Percentiles rank a stretch among this genome's conserved stretches.
Evolutionary conservation across 202 grass and related monocot species (phyloP).

Genomic region (Panicum virgatum): DNA sequence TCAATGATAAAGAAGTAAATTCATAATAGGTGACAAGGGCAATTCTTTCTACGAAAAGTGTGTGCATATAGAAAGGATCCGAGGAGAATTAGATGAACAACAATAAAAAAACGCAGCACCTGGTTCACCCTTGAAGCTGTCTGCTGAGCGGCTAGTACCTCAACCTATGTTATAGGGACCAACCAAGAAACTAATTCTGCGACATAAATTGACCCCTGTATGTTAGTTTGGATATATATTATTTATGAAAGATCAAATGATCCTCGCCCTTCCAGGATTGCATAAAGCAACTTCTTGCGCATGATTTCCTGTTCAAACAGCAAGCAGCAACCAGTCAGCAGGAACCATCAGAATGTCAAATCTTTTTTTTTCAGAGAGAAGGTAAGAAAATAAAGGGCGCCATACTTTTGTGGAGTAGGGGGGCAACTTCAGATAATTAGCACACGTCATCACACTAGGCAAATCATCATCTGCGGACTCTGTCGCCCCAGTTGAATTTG

Average conservation of each 20-base stretch:
- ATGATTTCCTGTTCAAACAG: conserved; percentile 55
- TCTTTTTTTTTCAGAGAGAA: background rate
- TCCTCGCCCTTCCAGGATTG: conserved; percentile 73
- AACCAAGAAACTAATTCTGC: conserved; percentile 34
- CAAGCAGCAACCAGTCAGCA: background rate
- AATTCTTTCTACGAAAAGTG: background rate
- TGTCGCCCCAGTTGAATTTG: conserved; percentile 37
- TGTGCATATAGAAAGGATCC: background rate
- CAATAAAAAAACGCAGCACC: background rate
- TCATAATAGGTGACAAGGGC: background rate
- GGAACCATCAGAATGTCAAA: background rate
- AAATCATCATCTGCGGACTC: conserved; percentile 60
- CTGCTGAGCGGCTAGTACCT: conserved; percentile 9
- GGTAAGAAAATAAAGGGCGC: background rate
- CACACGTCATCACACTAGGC: conserved; percentile 77
- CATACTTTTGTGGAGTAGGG: conserved; percentile 62
- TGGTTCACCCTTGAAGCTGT: conserved; percentile 25
- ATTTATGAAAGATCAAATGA: conserved; percentile 71
- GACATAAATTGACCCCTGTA: conserved; percentile 48
- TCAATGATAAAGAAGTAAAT: background rate
- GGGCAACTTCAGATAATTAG: conserved; percentile 73
- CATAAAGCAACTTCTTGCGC: conserved; percentile 65
- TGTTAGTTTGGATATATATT: conserved; percentile 40
- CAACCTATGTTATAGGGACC: conserved; percentile 38
- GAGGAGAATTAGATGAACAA: background rate